These are phyloP conservation scores for Fermentozyma sake DNA, from an alignment of 1,139 yeast species.

Conservation along the genomic window DNA sequence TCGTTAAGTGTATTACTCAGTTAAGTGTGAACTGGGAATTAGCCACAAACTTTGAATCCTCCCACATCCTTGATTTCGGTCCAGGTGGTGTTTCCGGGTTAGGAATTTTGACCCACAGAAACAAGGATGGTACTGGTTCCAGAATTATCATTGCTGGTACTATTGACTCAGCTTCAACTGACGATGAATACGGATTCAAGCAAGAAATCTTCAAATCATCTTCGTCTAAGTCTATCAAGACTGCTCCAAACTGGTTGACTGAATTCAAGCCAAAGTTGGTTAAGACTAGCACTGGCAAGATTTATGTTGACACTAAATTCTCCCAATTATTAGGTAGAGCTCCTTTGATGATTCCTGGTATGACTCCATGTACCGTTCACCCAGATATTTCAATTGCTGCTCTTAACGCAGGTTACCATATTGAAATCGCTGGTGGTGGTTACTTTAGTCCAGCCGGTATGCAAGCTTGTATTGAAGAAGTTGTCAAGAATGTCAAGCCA, in stretches of 20 bases:
- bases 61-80: constrained; percentile 94
- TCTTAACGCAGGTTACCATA: constrained; percentile 92
- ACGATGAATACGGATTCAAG: constrained; percentile 89
- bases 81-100: constrained; percentile 98
- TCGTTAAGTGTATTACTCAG: constrained; percentile 77
- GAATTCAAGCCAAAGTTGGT: constrained; percentile 84
- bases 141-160: constrained; percentile 93
- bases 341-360: constrained; percentile 97
- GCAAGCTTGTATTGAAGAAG: constrained; percentile 71
- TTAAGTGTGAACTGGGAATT: constrained; percentile 93
- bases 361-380: constrained; percentile 97
- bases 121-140: constrained; percentile 97
- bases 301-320: constrained; percentile 89
- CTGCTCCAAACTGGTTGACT: constrained; percentile 86
- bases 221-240: constrained; percentile 54
- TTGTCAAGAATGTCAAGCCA: constrained; percentile 62
- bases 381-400: constrained; percentile 93
- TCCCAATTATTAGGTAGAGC: constrained; percentile 91
- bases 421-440: constrained; percentile 99
- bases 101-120: constrained; percentile 93
- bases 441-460: constrained; percentile 72
- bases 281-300: constrained; percentile 66
- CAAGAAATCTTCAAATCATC: constrained; percentile 85
- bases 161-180: constrained; percentile 56
- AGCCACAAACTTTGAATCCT: constrained; percentile 75